Base-by-base conservation (phyloP, 495 filamentous ascomycete species). In the Polyplosphaeria fusca region DNA sequence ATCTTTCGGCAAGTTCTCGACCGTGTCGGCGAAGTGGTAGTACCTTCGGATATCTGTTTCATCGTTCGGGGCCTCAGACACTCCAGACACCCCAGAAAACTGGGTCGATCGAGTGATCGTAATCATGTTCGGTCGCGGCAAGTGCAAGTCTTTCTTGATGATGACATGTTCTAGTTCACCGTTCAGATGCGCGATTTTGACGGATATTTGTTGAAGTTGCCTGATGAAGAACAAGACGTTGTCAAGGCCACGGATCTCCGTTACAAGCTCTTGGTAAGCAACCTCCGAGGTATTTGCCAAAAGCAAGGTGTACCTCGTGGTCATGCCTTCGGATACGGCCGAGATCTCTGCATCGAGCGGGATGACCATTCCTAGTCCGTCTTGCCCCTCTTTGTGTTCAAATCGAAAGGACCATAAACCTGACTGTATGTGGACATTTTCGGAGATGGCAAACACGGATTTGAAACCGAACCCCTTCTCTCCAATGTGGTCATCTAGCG, bases 391-490 rank as follows among this genome's bases (percentile, higher is more conserved):
- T 4, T 22, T 37, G 54, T 73, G 64, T 23, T 67, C 60, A 49
- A 79, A 79, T n/a, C 26, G 64, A 64, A 79, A 80, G 0, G 73
- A 78, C 52, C 69, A 79, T 11, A 61, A 14, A 1, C 73, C 70
- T 1, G 77, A 81, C 44, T 76, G 74, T 9, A 81, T 74, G 20
- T 74, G 69, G 0, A 74, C 77, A 38, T 73, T 73, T 58, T 63
- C 71, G 2, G 75, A 74, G 0, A 72, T 72, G 37, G 68, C 77
- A 53, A 81, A 81, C 0, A 79, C 73, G 0, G 76, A 77, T 52
- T 79, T 80, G 65, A 81, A 80, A 0, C 78, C 77, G 20, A 79
- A 76, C 0, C 76, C 75, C 47, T 79, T 79, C 47, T 76, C 74
- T 4, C 78, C 76, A 63, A 78, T 75, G 51, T 76, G 76, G 1